Percentiles rank a stretch among this genome's conserved stretches.
phyloP scores from a whole-genome alignment of 164 flowering plant species.

The Stephania yunnanensis region DNA sequence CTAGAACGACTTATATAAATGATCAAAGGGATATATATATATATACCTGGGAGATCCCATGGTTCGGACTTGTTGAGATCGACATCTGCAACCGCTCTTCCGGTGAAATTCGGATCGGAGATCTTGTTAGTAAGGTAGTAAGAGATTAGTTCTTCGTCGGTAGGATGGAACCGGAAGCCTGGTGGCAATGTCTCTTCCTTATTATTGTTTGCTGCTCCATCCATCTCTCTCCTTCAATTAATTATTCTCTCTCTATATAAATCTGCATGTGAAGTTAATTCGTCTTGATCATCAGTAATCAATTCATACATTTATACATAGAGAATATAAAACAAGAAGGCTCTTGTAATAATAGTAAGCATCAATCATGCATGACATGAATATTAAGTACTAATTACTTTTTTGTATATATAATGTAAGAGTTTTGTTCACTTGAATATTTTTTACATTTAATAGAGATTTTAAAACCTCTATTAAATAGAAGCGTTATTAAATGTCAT shows the following conservation, averaged over 20 bases:
- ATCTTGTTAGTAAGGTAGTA: slow-evolving; percentile 65
- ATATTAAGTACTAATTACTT: too few species aligned
- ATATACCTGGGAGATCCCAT: slow-evolving; percentile 87
- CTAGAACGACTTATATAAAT: too few species aligned
- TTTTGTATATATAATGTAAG: too few species aligned
- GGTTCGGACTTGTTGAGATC: slow-evolving; percentile 94
- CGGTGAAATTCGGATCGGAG: slow-evolving; percentile 62
- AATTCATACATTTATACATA: too few species aligned
- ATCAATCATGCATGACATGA: too few species aligned
- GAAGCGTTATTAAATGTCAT: too few species aligned
- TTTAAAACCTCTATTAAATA: too few species aligned
- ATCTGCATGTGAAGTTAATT: neutral
- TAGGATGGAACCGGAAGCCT: slow-evolving; percentile 75
- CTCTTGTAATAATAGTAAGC: too few species aligned
- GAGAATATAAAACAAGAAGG: too few species aligned
- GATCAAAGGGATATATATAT: neutral
- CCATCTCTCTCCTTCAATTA: slow-evolving; percentile 16
- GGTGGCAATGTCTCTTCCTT: slow-evolving; percentile 60
- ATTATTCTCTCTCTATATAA: neutral
- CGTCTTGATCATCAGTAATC: neutral
- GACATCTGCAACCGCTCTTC: slow-evolving; percentile 63
- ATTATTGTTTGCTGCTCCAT: slow-evolving; percentile 16
- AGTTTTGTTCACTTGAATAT: too few species aligned
- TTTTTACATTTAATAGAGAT: too few species aligned
- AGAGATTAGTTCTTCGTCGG: slow-evolving; percentile 75